Conservation (phyloP, 1,284 basidiomycete genomes). For the Cryptococcus jaspeensis region DNA sequence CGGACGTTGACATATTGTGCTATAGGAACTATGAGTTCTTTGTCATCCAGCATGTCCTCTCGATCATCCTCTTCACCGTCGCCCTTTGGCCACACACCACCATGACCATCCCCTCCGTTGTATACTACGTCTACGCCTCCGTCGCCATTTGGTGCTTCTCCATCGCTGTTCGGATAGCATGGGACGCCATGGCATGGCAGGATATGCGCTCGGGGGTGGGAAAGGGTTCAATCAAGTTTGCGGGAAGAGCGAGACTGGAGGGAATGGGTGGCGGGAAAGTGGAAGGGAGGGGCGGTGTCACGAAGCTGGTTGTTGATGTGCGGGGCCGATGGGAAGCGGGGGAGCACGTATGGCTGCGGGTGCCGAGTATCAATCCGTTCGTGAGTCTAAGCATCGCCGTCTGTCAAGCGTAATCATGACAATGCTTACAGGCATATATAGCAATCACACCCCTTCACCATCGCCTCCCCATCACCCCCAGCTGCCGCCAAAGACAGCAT, state of each 20-base stretch:
- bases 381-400: too few species aligned
- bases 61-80: constrained; percentile 2
- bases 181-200: background rate
- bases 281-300: constrained; percentile 3
- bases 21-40: constrained; percentile 9
- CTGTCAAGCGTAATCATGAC: too few species aligned
- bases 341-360: constrained; percentile 5
- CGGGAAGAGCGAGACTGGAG: background rate
- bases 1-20: background rate
- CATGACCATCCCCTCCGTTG: background rate
- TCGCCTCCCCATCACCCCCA: background rate
- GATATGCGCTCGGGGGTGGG: background rate
- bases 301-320: background rate
- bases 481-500: background rate
- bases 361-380: constrained; percentile 4
- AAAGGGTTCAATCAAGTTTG: background rate
- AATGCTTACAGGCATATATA: background rate
- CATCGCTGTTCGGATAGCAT: background rate
- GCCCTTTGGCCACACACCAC: constrained; percentile 6
- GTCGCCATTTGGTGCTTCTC: constrained; percentile 5
- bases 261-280: background rate
- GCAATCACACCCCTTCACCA: constrained; percentile 4
- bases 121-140: constrained; percentile 5
- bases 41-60: constrained; percentile 5
- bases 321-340: background rate